Conservation (phyloP, 495 filamentous ascomycete genomes). For the Penicillium paxilli region DNA sequence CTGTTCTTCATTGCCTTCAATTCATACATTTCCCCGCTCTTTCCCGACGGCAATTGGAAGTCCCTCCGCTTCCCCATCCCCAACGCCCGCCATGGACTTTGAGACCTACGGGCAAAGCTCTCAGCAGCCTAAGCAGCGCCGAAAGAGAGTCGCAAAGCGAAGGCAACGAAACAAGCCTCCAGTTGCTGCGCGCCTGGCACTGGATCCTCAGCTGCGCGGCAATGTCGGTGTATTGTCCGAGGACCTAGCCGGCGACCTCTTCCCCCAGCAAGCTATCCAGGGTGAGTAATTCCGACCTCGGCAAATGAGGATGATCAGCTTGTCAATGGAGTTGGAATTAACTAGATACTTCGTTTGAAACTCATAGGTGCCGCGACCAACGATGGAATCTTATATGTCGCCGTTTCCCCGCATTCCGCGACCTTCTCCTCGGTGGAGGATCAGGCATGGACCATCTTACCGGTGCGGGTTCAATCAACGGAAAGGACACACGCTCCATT, state of each 20-base stretch:
- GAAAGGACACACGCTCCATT: slow-evolving; percentile 73
- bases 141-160: slow-evolving; percentile 35
- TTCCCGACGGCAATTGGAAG: slow-evolving; percentile 29
- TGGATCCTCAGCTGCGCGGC: slow-evolving; percentile 84
- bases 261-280: slow-evolving; percentile 54
- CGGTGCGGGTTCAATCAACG: slow-evolving; percentile 66
- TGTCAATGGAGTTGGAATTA: not conserved
- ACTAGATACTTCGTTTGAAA: not conserved
- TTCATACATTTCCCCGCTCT: slow-evolving; percentile 5
- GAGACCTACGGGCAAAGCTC: slow-evolving; percentile 35
- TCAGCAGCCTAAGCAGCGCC: slow-evolving; percentile 44
- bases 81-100: slow-evolving; percentile 34
- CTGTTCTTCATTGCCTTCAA: not conserved
- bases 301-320: not conserved
- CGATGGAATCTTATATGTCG: slow-evolving; percentile 59
- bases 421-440: slow-evolving; percentile 58
- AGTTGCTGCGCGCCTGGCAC: slow-evolving; percentile 60
- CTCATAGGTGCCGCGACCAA: slow-evolving; percentile 18
- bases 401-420: slow-evolving; percentile 79
- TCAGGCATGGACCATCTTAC: slow-evolving; percentile 79
- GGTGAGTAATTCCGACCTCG: slow-evolving; percentile 25
- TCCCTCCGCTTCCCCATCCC: slow-evolving; percentile 5
- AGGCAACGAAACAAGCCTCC: slow-evolving; percentile 55
- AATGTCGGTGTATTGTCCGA: slow-evolving; percentile 85
- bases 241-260: slow-evolving; percentile 80